These are phyloP conservation scores for Pseudogymnoascus verrucosus DNA, from an alignment of 2,329 filamentous ascomycete genomes.

Conservation along the genomic window DNA sequence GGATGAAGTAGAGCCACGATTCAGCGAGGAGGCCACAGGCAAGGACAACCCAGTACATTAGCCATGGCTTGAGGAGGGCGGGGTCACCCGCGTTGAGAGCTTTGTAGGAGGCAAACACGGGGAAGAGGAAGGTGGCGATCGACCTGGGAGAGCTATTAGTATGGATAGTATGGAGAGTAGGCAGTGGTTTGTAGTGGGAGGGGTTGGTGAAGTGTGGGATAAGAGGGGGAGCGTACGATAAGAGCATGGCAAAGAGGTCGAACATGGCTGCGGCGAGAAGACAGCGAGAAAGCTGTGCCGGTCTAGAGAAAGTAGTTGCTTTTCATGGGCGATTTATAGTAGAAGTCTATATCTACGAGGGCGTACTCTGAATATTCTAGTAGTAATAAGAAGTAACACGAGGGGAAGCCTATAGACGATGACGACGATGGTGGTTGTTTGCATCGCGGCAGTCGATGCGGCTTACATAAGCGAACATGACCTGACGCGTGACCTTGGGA, in stretches of 20 bases:
- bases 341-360: not conserved
- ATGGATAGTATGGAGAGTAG: slow-evolving; percentile 4
- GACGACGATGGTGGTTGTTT: not conserved
- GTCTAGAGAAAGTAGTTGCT: not conserved
- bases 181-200: slow-evolving; percentile 13
- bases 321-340: slow-evolving; percentile 2
- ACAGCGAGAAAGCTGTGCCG: slow-evolving; percentile 5
- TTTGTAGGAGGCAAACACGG: slow-evolving; percentile 96
- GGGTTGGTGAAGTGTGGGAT: slow-evolving; percentile 14
- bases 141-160: slow-evolving; percentile 48
- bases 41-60: slow-evolving; percentile 98
- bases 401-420: not conserved
- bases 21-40: slow-evolving; percentile 74
- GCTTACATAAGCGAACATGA: not conserved
- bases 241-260: slow-evolving; percentile 65
- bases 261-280: slow-evolving; percentile 48
- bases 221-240: slow-evolving; percentile 49
- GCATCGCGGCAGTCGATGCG: slow-evolving; percentile 4
- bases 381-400: not conserved
- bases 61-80: slow-evolving; percentile 86
- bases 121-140: slow-evolving; percentile 82
- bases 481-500: slow-evolving; percentile 4
- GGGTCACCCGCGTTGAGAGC: slow-evolving; percentile 89
- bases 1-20: slow-evolving; percentile 79
- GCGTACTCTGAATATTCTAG: slow-evolving; percentile 2